Evolutionary conservation across 306 rosid species (phyloP).

Genomic region (Luffa aegyptiaca): DNA sequence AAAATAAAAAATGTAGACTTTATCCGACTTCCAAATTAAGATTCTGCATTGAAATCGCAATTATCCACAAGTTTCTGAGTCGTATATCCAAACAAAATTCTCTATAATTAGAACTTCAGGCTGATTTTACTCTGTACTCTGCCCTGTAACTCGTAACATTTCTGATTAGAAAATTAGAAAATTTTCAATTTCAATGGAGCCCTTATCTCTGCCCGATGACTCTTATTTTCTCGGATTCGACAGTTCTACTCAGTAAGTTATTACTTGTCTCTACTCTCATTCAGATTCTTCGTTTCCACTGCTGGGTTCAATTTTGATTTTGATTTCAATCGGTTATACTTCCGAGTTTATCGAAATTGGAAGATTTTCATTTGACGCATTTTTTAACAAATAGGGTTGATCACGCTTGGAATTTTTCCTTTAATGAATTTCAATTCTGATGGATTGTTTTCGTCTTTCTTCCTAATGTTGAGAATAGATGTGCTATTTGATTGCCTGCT

Average conservation of each 20-base stretch:
- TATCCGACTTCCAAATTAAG: not conserved
- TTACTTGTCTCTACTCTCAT: not conserved
- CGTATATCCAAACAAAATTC: not conserved
- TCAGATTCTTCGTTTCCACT: not conserved
- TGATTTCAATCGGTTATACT: not conserved
- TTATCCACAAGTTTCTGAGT: not conserved
- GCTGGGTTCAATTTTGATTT: not conserved
- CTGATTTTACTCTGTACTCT: not conserved
- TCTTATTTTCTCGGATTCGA: conserved; percentile 82
- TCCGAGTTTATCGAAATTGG: not conserved
- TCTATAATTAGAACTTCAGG: not conserved
- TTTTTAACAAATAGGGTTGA: not conserved
- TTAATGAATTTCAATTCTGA: not conserved
- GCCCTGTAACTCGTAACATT: not conserved
- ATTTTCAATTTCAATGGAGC: conserved; percentile 36
- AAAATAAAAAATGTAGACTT: not conserved
- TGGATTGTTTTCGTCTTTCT: not conserved
- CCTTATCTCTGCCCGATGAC: conserved; percentile 44
- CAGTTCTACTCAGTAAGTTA: conserved; percentile 82
- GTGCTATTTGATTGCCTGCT: not conserved
- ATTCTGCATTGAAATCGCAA: not conserved
- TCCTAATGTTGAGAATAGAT: not conserved
- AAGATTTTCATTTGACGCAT: not conserved
- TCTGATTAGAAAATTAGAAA: not conserved
- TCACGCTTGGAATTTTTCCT: not conserved